phyloP scores from a whole-genome alignment of 169 alveolate species.

The Cryptosporidium xiaoi region DNA sequence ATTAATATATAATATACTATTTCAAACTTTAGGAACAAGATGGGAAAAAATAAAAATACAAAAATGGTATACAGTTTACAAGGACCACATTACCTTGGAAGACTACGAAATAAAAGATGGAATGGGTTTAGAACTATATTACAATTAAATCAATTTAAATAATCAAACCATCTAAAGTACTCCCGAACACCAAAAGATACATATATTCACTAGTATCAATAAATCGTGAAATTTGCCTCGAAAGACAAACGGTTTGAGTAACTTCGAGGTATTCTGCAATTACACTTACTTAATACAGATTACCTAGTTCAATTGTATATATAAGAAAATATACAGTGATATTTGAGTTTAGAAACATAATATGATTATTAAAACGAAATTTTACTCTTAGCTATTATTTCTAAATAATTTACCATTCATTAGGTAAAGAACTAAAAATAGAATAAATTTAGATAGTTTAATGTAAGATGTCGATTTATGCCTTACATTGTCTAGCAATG shows the following conservation, averaged over 20 bases:
- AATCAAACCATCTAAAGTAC: constrained; percentile 10
- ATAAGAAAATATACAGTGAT: no score
- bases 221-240: no score
- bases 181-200: neutral
- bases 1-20: neutral
- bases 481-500: constrained; percentile 85
- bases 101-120: constrained; percentile 99
- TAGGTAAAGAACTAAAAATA: no score
- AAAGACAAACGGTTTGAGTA: no score
- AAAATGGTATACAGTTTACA: constrained; percentile 95
- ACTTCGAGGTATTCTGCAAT: no score
- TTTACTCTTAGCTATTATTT: no score
- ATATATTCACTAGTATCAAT: neutral
- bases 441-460: no score
- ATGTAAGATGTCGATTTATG: neutral
- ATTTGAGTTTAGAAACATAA: no score
- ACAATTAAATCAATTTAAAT: constrained; percentile 82
- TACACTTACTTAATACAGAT: no score
- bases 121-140: constrained; percentile 97
- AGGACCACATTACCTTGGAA: constrained; percentile 97
- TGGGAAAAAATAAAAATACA: constrained; percentile 96
- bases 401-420: no score
- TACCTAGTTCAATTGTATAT: no score
- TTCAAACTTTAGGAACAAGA: constrained; percentile 89
- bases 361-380: no score